Percentiles rank a stretch among this genome's conserved stretches.
These are phyloP conservation scores for Davidsoniella virescens DNA, from an alignment of 2,329 filamentous ascomycete genomes.

Conservation along the genomic window DNA sequence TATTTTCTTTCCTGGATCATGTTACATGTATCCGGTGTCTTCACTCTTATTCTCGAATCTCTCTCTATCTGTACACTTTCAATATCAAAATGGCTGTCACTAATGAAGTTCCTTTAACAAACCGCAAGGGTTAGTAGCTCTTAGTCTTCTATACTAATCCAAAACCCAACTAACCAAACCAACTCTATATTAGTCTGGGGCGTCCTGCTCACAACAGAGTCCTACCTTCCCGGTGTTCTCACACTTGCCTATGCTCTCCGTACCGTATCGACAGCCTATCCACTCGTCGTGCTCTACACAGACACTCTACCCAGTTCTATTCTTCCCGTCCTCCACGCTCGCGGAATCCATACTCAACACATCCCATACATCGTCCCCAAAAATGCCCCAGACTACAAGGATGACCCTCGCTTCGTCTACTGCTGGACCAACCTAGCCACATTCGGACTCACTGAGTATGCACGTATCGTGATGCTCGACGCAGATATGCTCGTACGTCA, in stretches of 20 bases:
- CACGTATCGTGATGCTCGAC: constrained; percentile 68
- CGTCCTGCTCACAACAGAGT: constrained; percentile 56
- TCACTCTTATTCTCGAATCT: no score
- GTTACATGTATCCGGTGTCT: no score
- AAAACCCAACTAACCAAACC: no score
- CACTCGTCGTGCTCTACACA: constrained; percentile 70
- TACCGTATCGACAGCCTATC: constrained; percentile 48
- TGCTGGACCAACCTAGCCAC: constrained; percentile 78
- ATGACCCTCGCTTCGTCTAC: constrained; percentile 75
- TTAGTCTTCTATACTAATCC: background rate
- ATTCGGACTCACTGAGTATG: constrained; percentile 62
- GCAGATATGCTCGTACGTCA: constrained; percentile 69
- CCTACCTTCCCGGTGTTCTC: constrained; percentile 67
- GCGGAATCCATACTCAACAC: constrained; percentile 52
- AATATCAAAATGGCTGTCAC: no score
- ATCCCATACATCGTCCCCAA: constrained; percentile 59
- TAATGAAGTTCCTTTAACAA: no score
- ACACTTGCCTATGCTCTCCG: constrained; percentile 67
- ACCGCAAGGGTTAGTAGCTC: background rate
- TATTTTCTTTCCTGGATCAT: no score
- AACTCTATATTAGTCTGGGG: background rate
- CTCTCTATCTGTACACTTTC: no score
- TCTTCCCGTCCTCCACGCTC: constrained; percentile 49
- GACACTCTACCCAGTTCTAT: constrained; percentile 55
- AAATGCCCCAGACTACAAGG: constrained; percentile 47